phyloP scores from a whole-genome alignment of 1,139 yeast species.

The Lodderomyces parapsilosis region DNA sequence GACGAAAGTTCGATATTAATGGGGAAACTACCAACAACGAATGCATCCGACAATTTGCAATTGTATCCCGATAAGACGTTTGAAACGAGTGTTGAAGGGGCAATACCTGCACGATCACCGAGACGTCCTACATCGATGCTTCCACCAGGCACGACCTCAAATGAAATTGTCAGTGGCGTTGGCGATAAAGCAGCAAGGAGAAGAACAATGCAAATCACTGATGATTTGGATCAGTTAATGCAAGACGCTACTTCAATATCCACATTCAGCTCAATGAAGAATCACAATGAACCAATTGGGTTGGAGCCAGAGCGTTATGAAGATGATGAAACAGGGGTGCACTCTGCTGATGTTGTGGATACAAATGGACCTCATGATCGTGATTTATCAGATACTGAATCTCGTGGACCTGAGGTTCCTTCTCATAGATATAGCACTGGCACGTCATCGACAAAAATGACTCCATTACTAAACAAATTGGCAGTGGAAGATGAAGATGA shows the following conservation, averaged over 20 bases:
- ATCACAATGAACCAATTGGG: conserved; percentile 3
- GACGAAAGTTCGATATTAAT: conserved; percentile 15
- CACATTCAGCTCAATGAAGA: conserved; percentile 6
- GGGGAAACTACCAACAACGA: conserved; percentile 19
- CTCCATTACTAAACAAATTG: not conserved
- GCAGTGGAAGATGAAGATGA: not conserved
- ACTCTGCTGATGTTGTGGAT: not conserved
- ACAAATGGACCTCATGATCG: not conserved
- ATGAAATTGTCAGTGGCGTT: not conserved
- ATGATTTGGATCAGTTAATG: conserved; percentile 44
- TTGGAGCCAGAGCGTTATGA: not conserved
- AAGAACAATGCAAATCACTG: conserved; percentile 26
- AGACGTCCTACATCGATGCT: conserved; percentile 40
- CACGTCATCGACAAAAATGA: conserved; percentile 1
- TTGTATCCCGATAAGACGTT: conserved; percentile 30
- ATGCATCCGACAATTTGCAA: not conserved
- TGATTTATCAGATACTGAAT: not conserved
- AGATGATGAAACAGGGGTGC: not conserved
- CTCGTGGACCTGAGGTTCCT: not conserved
- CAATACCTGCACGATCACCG: conserved; percentile 44
- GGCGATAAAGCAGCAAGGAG: conserved; percentile 2
- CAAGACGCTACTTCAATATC: conserved; percentile 31
- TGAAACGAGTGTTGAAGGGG: conserved; percentile 37
- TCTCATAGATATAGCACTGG: conserved; percentile 1
- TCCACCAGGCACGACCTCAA: conserved; percentile 7